Evolutionary conservation across 129 eudicot genomes (phyloP).

Genomic region (Arctium lappa): DNA sequence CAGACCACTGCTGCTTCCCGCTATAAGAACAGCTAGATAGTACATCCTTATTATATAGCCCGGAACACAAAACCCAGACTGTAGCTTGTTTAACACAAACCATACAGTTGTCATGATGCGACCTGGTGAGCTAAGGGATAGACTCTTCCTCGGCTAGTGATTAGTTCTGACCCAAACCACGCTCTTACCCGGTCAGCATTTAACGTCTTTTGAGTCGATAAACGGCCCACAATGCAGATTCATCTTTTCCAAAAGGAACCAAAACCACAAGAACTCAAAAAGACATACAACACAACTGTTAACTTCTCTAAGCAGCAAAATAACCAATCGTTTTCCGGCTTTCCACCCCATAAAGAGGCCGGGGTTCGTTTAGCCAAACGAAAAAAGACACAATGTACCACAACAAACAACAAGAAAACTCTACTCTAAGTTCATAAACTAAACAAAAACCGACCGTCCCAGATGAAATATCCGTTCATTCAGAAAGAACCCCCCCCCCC

Average conservation of each 20-base stretch:
- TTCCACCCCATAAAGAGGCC: background rate
- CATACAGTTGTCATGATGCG: background rate
- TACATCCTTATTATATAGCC: too few species aligned
- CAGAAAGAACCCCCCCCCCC: slow-evolving; percentile 21
- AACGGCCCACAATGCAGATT: background rate
- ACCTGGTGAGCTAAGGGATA: background rate
- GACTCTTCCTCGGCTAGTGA: background rate
- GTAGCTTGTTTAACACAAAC: too few species aligned
- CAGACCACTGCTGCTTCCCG: too few species aligned
- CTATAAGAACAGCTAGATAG: too few species aligned
- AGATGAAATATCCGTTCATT: background rate
- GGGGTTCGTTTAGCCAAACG: slow-evolving; percentile 11
- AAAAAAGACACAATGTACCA: slow-evolving; percentile 23
- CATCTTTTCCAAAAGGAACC: background rate
- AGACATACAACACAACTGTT: background rate
- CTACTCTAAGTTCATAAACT: slow-evolving; percentile 27
- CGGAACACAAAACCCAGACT: too few species aligned
- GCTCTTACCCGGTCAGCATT: background rate
- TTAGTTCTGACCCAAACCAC: background rate
- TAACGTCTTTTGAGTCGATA: background rate
- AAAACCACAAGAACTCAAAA: slow-evolving; percentile 2
- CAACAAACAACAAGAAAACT: slow-evolving; percentile 5
- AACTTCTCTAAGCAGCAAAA: slow-evolving; percentile 4
- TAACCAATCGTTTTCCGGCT: slow-evolving; percentile 14
- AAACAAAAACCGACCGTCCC: slow-evolving; percentile 26